These are phyloP conservation scores for Geotrichum europaeum DNA, from an alignment of 1,139 yeast species.

Conservation along the genomic window DNA sequence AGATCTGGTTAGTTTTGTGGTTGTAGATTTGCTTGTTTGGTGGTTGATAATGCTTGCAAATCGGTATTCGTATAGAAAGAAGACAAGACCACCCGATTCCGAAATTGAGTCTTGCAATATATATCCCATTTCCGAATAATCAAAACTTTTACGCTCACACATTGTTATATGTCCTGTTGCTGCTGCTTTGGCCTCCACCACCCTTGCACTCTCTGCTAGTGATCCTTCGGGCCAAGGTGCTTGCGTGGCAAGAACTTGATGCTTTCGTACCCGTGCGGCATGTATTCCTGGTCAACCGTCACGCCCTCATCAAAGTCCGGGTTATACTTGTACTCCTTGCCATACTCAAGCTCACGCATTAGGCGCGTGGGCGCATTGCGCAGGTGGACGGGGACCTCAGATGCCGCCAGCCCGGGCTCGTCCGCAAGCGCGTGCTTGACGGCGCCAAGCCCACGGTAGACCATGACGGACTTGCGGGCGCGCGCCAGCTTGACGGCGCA, in stretches of 20 bases:
- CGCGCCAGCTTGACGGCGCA: constrained; percentile 83
- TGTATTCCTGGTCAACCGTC: constrained; percentile 51
- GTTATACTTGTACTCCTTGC: constrained; percentile 78
- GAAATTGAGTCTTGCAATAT: background rate
- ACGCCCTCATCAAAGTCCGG: constrained; percentile 70
- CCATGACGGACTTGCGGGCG: constrained; percentile 79
- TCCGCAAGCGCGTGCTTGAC: constrained; percentile 54
- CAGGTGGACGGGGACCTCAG: constrained; percentile 49
- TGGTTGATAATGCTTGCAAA: background rate
- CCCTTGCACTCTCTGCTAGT: background rate
- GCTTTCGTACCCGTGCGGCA: constrained; percentile 33
- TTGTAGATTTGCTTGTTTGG: background rate
- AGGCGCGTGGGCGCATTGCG: constrained; percentile 90
- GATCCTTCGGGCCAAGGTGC: constrained; percentile 35
- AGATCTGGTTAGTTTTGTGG: too few species aligned
- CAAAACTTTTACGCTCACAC: too few species aligned
- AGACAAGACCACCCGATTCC: background rate
- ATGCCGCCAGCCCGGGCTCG: constrained; percentile 54
- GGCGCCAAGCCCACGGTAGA: constrained; percentile 69
- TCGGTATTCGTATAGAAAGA: background rate
- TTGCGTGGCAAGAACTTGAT: constrained; percentile 38
- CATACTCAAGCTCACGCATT: constrained; percentile 85
- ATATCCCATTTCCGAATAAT: too few species aligned
- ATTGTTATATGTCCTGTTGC: too few species aligned
- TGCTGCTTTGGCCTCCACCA: too few species aligned